Evolutionary conservation across 352 stramenopile species (phyloP), one percentile per base, ranked within the genome.

Genomic region (Globisporangium viniferum): DNA sequence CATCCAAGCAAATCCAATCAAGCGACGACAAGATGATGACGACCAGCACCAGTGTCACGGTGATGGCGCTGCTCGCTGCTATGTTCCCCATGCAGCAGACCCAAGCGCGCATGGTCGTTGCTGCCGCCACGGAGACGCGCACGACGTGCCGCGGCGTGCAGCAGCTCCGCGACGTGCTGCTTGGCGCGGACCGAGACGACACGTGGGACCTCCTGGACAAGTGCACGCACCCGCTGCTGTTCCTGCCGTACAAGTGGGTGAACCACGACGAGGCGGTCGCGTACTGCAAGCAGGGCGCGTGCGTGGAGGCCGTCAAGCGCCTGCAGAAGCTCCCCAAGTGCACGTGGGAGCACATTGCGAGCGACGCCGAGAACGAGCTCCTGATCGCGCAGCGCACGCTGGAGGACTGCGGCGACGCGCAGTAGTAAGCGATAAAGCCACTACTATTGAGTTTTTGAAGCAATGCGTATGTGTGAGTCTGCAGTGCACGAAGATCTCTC

Each of bases 381-480:
- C 62, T 77, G 41, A 70, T 79, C 33, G 76, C 76, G 55, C 73
- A 85, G 69, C 81, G 82, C 54, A 74, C 88, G 61, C 62, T 80
- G 55, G 36, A 68, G 27, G 78, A 88, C 75, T 90, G 79, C 65
- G 62, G 56, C 8, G 20, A 7, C n/a, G 20, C n/a, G 20, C 56
- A 61, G 18, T 61, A 61, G 18, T 61, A 18, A 36, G 31, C 31
- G 4, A 46, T n/a, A 8, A 8, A 24, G 20, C 7, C 3, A 22
- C 27, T 22, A 24, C 54, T 59, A 15, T 15, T 33, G 31, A 29
- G n/a, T 24, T 59, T 39, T 59, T n/a, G 7, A 36, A n/a, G 27
- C 54, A n/a, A 24, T 39, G 6, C 14, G 22, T 7, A 9, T 14
- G 53, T 59, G 14, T n/a, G 5, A 33, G n/a, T 35, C 10, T 22